Percentiles rank a stretch among this genome's conserved stretches.
Evolutionary conservation across 805 yeast genomes (phyloP).

Genomic region (Kuraishia molischiana): DNA sequence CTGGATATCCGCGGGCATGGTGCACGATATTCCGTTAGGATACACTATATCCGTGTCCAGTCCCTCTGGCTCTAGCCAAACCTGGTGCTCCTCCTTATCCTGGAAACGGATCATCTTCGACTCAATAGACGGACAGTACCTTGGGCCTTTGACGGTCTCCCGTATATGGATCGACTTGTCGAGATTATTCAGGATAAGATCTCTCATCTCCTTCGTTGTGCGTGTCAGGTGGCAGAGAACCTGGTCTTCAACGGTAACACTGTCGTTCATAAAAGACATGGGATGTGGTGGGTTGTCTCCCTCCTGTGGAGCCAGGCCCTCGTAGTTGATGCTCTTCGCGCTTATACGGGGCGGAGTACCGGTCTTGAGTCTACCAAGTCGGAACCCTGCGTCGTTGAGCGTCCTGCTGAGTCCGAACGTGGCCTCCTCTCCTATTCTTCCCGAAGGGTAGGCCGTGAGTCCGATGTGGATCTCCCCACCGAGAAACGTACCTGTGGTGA

Average conservation of each 20-base stretch:
- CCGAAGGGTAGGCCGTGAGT: conserved; percentile 69
- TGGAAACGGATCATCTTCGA: conserved; percentile 76
- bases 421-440: conserved; percentile 88
- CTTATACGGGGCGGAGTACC: conserved; percentile 95
- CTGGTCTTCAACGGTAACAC: conserved; percentile 51
- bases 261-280: conserved; percentile 75
- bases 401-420: conserved; percentile 85
- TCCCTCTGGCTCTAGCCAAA: conserved; percentile 98
- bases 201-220: conserved; percentile 71
- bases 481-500: conserved; percentile 93
- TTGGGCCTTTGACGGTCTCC: conserved; percentile 92
- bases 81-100: conserved; percentile 64
- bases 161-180: conserved; percentile 82
- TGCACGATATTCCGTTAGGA: conserved; percentile 93
- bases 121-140: conserved; percentile 96
- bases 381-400: conserved; percentile 65
- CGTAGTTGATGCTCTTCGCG: conserved; percentile 59
- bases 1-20: conserved; percentile 95
- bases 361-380: conserved; percentile 83
- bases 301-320: conserved; percentile 51
- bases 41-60: conserved; percentile 77
- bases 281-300: conserved; percentile 86
- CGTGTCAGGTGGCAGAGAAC: conserved; percentile 66
- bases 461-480: conserved; percentile 96
- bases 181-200: conserved; percentile 56